These are phyloP conservation scores for Zymoseptoria passerinii DNA, from an alignment of 2,329 filamentous ascomycete species.

Conservation along the genomic window DNA sequence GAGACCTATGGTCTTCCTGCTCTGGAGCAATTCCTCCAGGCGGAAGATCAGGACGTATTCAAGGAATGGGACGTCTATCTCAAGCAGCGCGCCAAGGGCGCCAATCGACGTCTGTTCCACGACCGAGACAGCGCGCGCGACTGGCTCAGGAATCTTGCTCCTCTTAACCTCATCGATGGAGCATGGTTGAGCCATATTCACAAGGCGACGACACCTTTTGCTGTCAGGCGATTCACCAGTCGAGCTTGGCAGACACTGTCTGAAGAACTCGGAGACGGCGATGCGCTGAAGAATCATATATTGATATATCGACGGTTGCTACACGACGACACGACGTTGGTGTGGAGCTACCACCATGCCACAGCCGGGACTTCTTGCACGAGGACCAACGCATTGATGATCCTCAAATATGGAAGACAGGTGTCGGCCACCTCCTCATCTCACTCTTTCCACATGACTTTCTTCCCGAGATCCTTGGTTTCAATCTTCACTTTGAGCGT, in stretches of 20 bases:
- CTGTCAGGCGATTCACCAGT: no score
- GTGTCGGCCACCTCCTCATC: constrained; percentile 39
- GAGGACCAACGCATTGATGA: no score
- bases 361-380: constrained; percentile 26
- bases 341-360: constrained; percentile 27
- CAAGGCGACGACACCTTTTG: background rate
- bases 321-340: constrained; percentile 22
- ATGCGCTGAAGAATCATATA: constrained; percentile 41
- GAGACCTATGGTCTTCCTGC: no score
- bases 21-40: no score
- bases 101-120: no score
- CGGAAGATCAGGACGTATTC: no score
- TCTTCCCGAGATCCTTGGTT: constrained; percentile 44
- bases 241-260: constrained; percentile 32
- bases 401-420: constrained; percentile 29
- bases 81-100: no score
- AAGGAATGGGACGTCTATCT: no score
- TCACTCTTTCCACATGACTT: constrained; percentile 44
- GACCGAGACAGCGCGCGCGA: background rate
- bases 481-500: constrained; percentile 44
- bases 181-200: background rate
- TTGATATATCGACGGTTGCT: constrained; percentile 30
- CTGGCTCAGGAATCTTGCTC: background rate
- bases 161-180: background rate
- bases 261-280: constrained; percentile 45